A percentile compares a stretch with the other conserved stretches of the same genome.
Evolutionary conservation across 345 rosid genomes (phyloP).

Genomic region (Sapria himalayana): DNA sequence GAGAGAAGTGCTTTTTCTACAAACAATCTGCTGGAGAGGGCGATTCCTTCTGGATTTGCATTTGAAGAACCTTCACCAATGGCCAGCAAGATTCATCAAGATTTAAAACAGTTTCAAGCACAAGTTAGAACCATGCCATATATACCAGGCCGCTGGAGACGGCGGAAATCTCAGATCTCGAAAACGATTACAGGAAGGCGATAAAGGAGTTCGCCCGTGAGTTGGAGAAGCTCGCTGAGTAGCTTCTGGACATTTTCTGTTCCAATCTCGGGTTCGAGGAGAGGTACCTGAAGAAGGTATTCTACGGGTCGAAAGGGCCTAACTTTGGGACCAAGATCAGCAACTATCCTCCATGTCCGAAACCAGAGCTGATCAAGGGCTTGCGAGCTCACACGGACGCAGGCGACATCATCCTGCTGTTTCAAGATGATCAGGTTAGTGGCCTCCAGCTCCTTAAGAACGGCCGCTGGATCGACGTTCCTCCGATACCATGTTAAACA

Average conservation of each 20-base stretch:
- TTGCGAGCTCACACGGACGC: constrained; percentile 95
- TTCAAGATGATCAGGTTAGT: constrained; percentile 81
- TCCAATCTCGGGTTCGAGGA: constrained; percentile 69
- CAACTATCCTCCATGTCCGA: constrained; percentile 87
- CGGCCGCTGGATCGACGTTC: constrained; percentile 66
- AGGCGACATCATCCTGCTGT: constrained; percentile 67
- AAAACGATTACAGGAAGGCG: too few species aligned
- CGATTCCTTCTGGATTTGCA: too few species aligned
- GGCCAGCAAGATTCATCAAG: too few species aligned
- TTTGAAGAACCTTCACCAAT: too few species aligned
- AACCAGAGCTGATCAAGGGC: constrained; percentile 73
- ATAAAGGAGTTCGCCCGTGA: constrained; percentile 40
- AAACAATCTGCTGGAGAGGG: too few species aligned
- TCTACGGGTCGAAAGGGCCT: constrained; percentile 56
- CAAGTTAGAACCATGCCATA: too few species aligned
- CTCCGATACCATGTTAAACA: too few species aligned
- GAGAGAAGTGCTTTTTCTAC: too few species aligned
- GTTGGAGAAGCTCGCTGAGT: constrained; percentile 46
- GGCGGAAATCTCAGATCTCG: too few species aligned
- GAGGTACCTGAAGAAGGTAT: constrained; percentile 51
- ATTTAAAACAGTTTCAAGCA: too few species aligned
- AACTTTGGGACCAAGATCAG: constrained; percentile 73
- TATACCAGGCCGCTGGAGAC: too few species aligned
- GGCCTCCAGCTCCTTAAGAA: constrained; percentile 93
- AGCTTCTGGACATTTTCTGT: constrained; percentile 33